Evolutionary conservation across 1,284 basidiomycete species (phyloP).

Genomic region (Cutaneotrichosporon daszewskae): DNA sequence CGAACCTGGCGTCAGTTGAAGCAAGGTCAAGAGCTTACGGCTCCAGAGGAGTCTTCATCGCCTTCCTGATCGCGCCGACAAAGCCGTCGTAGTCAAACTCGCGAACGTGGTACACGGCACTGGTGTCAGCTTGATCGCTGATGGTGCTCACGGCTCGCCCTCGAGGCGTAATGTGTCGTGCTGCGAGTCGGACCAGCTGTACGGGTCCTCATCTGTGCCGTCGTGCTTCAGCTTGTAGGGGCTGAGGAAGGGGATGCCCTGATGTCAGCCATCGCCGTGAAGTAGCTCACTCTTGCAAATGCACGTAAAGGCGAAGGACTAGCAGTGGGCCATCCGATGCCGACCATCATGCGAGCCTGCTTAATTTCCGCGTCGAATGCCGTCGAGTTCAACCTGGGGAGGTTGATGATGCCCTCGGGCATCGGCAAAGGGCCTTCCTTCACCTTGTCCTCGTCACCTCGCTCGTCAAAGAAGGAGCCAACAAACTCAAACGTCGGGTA

Average conservation of each 20-base stretch:
- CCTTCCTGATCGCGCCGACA: slow-evolving; percentile 16
- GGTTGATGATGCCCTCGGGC: slow-evolving; percentile 16
- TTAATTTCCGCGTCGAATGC: slow-evolving; percentile 11
- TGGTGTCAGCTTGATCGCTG: too few relatives aligned
- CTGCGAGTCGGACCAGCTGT: neutral
- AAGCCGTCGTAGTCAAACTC: slow-evolving; percentile 21
- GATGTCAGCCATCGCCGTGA: too few relatives aligned
- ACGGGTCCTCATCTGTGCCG: neutral
- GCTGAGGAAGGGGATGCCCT: slow-evolving; percentile 5
- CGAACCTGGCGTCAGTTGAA: too few relatives aligned
- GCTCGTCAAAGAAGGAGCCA: slow-evolving; percentile 12
- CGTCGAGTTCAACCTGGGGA: slow-evolving; percentile 13
- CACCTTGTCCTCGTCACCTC: slow-evolving; percentile 1
- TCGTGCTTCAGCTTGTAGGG: neutral
- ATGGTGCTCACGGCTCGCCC: too few relatives aligned
- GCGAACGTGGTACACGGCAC: slow-evolving; percentile 24
- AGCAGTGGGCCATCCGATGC: slow-evolving; percentile 17
- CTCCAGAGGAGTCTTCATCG: slow-evolving; percentile 16
- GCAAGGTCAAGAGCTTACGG: too few relatives aligned
- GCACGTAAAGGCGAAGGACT: slow-evolving; percentile 21
- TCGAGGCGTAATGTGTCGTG: too few relatives aligned
- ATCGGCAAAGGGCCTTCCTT: slow-evolving; percentile 4
- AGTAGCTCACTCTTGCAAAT: slow-evolving; percentile 1
- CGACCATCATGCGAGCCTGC: slow-evolving; percentile 17
- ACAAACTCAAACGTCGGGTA: slow-evolving; percentile 25